Base-by-base conservation (phyloP, 805 yeast species). In the Cyberlindnera amylophila region DNA sequence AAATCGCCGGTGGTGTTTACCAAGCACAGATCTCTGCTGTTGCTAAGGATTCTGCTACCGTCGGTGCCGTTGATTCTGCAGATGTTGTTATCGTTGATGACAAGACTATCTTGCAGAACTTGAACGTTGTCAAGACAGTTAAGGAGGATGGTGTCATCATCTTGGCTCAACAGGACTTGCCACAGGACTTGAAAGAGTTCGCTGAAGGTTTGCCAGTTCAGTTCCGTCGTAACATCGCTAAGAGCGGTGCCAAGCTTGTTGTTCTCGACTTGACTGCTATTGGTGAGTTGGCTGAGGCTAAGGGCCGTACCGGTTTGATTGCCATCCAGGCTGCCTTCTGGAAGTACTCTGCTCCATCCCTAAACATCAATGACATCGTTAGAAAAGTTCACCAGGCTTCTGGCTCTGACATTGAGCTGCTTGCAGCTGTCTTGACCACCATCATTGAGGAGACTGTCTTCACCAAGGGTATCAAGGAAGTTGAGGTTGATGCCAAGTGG, bases 251-350 rank as follows among this genome's bases (percentile, higher is more conserved):
- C 50, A 66, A 69, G 40, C 61, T 89, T 34, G 67, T 70, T 45
- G 64, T 85, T 21, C 58, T 87, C 38, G 95, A 88, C 62, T 69
- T 75, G 50, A 71, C 79, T 17, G 59, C 76, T 16, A 67, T 84
- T 46, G 86, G 83, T 32, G 86, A 78, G 42, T 72, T 79, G 52
- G 83, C 78, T 47, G 80, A 81, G 42, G 81, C 93, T 32, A 74
- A 78, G 52, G 95, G 95, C 23, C 81, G 89, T 59, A 79, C 93
- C 4, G 71, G 72, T 26, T 74, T 80, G 30, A 82, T 89, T 61
- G 87, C 88, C 38, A 66, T 78, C 44, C 96, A 89, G 66, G 77
- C 83, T 32, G 86, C 82, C 0, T 83, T 87, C 70, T 88, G 96
- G 95, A 74, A 74, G 46, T 67, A 74, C 33, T 76, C 85, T 7